Conservation (phyloP, 352 stramenopile species). For the Phytophthora rubi region DNA sequence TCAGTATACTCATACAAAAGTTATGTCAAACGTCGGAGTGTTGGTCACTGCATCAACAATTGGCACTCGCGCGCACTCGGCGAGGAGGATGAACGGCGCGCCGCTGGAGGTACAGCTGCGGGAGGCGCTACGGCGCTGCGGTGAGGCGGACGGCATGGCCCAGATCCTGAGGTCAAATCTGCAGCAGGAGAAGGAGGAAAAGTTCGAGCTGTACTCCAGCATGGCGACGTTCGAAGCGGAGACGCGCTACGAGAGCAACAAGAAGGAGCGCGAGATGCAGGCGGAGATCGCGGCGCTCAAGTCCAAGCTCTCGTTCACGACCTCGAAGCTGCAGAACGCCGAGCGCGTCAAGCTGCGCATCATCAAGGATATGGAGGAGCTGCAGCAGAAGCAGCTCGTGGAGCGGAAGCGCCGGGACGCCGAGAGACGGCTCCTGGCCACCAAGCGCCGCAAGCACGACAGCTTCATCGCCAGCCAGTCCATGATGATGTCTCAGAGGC, state of each 20-base stretch:
- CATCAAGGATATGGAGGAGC: slow-evolving; percentile 58
- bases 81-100: slow-evolving; percentile 9
- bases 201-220: slow-evolving; percentile 63
- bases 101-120: slow-evolving; percentile 29
- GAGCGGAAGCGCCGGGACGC: slow-evolving; percentile 74
- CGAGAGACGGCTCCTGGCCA: slow-evolving; percentile 68
- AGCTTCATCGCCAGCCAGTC: slow-evolving; percentile 63
- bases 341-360: slow-evolving; percentile 61
- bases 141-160: slow-evolving; percentile 60
- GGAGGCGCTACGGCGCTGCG: slow-evolving; percentile 45
- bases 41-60: not conserved
- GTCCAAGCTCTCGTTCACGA: slow-evolving; percentile 62
- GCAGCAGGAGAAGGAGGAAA: slow-evolving; percentile 58
- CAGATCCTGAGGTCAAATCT: slow-evolving; percentile 60
- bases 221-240: slow-evolving; percentile 65
- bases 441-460: slow-evolving; percentile 68
- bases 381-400: slow-evolving; percentile 61
- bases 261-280: slow-evolving; percentile 51
- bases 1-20: slow-evolving; percentile 10
- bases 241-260: slow-evolving; percentile 45
- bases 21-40: not conserved
- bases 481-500: slow-evolving; percentile 22
- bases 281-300: slow-evolving; percentile 56
- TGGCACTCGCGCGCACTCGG: slow-evolving; percentile 8
- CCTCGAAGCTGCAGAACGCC: slow-evolving; percentile 59